phyloP scores from a whole-genome alignment of 805 yeast species.

The Candida quercuum region DNA sequence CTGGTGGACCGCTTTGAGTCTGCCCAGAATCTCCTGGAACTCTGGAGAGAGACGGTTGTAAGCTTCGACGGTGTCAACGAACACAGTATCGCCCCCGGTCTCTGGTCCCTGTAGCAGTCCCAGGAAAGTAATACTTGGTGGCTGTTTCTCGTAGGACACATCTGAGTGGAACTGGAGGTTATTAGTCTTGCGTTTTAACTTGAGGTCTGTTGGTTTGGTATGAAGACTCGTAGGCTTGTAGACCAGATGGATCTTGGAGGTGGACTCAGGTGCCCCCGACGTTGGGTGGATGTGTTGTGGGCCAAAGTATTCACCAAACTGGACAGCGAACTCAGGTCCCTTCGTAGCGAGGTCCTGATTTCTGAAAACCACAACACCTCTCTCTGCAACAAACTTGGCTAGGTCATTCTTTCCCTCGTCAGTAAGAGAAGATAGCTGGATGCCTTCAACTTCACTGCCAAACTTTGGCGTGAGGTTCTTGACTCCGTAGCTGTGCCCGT shows the following conservation, averaged over 20 bases:
- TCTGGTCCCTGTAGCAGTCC: conserved; percentile 47
- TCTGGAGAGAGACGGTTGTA: conserved; percentile 58
- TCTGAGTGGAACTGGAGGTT: conserved; percentile 51
- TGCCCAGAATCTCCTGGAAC: conserved; percentile 45
- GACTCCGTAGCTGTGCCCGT: conserved; percentile 22
- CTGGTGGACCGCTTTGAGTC: conserved; percentile 58
- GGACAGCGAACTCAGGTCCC: conserved; percentile 39
- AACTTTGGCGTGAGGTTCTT: conserved; percentile 56
- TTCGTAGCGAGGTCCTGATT: conserved; percentile 55
- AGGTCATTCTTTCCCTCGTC: conserved; percentile 59
- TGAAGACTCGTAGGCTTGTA: conserved; percentile 30
- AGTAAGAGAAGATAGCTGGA: conserved; percentile 50
- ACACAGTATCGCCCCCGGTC: conserved; percentile 64
- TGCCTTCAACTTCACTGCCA: conserved; percentile 54
- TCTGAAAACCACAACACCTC: conserved; percentile 61
- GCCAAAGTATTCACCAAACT: conserved; percentile 61
- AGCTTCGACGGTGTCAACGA: conserved; percentile 56
- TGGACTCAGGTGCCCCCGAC: conserved; percentile 52
- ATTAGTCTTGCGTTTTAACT: conserved; percentile 1
- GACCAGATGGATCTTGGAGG: conserved; percentile 55
- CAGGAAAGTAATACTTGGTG: conserved; percentile 59
- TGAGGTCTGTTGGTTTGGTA: not conserved
- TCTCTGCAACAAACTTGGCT: conserved; percentile 57
- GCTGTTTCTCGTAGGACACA: conserved; percentile 60
- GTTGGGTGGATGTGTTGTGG: conserved; percentile 68